Evolutionary conservation across 2,329 filamentous ascomycete species (phyloP).

Genomic region (Beauveria rudraprayagi): DNA sequence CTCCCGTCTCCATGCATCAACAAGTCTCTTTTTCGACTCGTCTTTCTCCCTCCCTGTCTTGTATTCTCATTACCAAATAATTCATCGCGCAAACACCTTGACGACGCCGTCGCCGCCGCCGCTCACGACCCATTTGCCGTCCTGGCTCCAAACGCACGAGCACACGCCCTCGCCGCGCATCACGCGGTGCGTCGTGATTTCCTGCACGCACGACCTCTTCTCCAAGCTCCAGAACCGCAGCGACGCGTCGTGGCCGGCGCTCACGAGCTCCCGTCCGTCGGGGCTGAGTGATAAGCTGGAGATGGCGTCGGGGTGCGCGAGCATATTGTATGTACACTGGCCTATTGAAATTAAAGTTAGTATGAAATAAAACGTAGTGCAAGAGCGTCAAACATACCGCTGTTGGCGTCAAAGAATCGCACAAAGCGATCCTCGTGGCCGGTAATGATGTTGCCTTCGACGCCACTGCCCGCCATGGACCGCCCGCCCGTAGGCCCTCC

Average conservation of each 20-base stretch:
- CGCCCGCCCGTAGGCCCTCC: constrained; percentile 71
- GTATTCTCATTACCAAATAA: background rate
- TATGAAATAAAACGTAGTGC: background rate
- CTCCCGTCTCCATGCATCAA: background rate
- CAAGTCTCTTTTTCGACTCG: too few relatives aligned
- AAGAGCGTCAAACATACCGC: constrained; percentile 57
- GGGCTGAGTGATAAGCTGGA: constrained; percentile 86
- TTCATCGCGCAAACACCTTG: constrained; percentile 68
- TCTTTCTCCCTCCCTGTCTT: too few relatives aligned
- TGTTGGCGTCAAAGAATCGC: constrained; percentile 96
- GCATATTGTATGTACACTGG: constrained; percentile 99
- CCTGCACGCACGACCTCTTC: constrained; percentile 89
- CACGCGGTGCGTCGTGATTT: constrained; percentile 84
- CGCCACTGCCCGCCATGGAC: constrained; percentile 61
- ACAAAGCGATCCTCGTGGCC: constrained; percentile 96
- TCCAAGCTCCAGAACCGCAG: constrained; percentile 96
- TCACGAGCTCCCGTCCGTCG: constrained; percentile 89
- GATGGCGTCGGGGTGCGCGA: constrained; percentile 89
- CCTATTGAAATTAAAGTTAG: constrained; percentile 44
- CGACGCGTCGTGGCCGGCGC: constrained; percentile 89
- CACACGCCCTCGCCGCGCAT: constrained; percentile 97
- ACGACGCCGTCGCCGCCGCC: constrained; percentile 92
- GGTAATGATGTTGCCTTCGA: constrained; percentile 90
- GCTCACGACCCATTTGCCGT: constrained; percentile 89
- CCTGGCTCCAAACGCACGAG: constrained; percentile 89